Evolutionary conservation across 129 eudicot genomes (phyloP), one percentile per base, ranked within the genome.

Genomic region (Artemisia argyi): DNA sequence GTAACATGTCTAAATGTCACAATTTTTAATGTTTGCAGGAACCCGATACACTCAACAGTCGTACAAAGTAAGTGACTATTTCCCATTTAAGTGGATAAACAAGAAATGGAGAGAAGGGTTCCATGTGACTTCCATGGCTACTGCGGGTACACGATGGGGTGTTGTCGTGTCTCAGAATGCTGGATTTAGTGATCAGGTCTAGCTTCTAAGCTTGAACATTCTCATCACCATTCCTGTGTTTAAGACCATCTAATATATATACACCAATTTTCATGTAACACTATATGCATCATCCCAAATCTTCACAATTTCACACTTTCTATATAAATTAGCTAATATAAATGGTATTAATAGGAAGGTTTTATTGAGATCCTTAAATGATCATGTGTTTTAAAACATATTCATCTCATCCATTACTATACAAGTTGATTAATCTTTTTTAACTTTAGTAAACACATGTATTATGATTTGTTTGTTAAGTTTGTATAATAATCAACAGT

Each of bases 81-180:
- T 90, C 76, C 96, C 96, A 18, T 90, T 81, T 71, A 89, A 89
- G 83, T 89, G 96, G 96, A 89, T 89, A 47, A 89, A 82, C 81
- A 89, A 89, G 88, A 89, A 89, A 61, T 89, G 96, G 96, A 87
- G 84, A 61, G 93, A 90, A 81, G 96, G 94, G 62, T 90, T 90
- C 62, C 88, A 87, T 66, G 94, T 90, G 64, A 90, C 96, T 17
- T 87, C 96, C 48, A 90, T 90, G 96, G 96, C 96, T 6, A 90
- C 96, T 32, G 85, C 91, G 28, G 93, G 91, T 49, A 61, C 85
- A 17, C 80, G 96, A 11, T 90, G 96, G 96, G 96, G 88, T 73
- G 85, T 90, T 30, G 94, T 90, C 78, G 87, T 89, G 96, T 89
- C 96, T 44, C 88, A 92, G 17, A 89, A 89, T 76, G 80, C 96